Conservation (phyloP, 208 protist species). For the Trypanosoma conorhini region DNA sequence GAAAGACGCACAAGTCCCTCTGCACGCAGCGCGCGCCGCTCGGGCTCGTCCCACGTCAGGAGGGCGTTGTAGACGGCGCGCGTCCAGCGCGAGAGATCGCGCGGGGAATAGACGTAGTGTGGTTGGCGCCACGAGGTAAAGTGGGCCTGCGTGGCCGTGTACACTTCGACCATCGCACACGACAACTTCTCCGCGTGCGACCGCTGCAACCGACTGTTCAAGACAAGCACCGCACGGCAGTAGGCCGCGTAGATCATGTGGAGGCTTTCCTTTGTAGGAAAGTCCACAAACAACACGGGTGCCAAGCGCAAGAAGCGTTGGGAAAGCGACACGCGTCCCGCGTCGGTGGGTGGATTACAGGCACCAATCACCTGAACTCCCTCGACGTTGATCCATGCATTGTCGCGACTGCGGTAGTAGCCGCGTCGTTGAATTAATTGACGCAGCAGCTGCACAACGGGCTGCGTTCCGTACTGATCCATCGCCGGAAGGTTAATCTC, state of each 20-base stretch:
- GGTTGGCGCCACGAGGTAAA: constrained; percentile 96
- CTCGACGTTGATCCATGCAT: constrained; percentile 95
- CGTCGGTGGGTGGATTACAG: constrained; percentile 99
- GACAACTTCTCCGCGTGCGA: constrained; percentile 70
- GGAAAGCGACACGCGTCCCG: constrained; percentile 96
- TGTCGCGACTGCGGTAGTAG: constrained; percentile 93
- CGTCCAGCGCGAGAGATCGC: constrained; percentile 98
- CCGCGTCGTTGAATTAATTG: constrained; percentile 98
- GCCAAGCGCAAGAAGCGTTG: constrained; percentile 97
- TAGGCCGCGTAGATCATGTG: constrained; percentile 98
- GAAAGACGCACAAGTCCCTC: constrained; percentile 94
- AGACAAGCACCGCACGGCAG: constrained; percentile 94
- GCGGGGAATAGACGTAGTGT: constrained; percentile 99
- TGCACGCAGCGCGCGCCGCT: constrained; percentile 34
- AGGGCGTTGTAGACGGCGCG: constrained; percentile 97
- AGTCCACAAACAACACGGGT: constrained; percentile 98
- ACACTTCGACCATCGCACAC: constrained; percentile 97
- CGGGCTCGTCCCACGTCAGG: constrained; percentile 64
- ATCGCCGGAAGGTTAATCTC: constrained; percentile 98
- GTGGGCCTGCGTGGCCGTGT: constrained; percentile 89
- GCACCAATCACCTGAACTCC: constrained; percentile 96
- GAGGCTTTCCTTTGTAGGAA: constrained; percentile 97
- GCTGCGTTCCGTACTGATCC: constrained; percentile 99
- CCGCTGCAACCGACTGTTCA: constrained; percentile 52
- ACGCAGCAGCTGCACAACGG: constrained; percentile 97